phyloP scores from a whole-genome alignment of 1,139 yeast genomes.

The Eremothecium cymbalariae region DNA sequence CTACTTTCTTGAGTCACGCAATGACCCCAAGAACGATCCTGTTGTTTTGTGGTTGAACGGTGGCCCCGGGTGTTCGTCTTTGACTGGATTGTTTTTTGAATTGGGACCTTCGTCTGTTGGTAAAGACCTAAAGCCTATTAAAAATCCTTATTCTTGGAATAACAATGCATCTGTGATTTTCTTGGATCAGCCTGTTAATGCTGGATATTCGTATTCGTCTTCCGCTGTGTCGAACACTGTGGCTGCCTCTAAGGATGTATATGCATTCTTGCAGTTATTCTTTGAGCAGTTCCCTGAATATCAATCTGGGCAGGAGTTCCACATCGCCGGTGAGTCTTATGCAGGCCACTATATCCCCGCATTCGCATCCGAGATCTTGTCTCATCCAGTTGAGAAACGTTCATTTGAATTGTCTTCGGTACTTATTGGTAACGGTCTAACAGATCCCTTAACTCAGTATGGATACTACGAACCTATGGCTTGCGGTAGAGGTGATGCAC shows the following conservation, averaged over 20 bases:
- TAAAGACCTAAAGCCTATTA: slow-evolving; percentile 56
- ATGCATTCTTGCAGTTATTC: slow-evolving; percentile 83
- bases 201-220: slow-evolving; percentile 79
- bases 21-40: slow-evolving; percentile 81
- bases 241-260: slow-evolving; percentile 89
- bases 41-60: slow-evolving; percentile 83
- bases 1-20: slow-evolving; percentile 87
- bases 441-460: slow-evolving; percentile 86
- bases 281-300: slow-evolving; percentile 88
- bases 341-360: slow-evolving; percentile 97
- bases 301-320: slow-evolving; percentile 54
- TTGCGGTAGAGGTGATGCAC: slow-evolving; percentile 88
- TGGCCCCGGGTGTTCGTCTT: slow-evolving; percentile 86
- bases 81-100: slow-evolving; percentile 88
- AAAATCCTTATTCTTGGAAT: slow-evolving; percentile 82
- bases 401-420: slow-evolving; percentile 80
- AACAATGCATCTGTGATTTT: slow-evolving; percentile 82
- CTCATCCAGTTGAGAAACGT: slow-evolving; percentile 59
- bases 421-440: slow-evolving; percentile 90
- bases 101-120: slow-evolving; percentile 78
- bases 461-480: slow-evolving; percentile 95
- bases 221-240: slow-evolving; percentile 60
- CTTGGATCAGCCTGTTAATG: slow-evolving; percentile 92
- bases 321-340: slow-evolving; percentile 97
- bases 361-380: slow-evolving; percentile 78